Base-by-base conservation (phyloP, 257 asterid genomes). In the Pogostemon cablin region DNA sequence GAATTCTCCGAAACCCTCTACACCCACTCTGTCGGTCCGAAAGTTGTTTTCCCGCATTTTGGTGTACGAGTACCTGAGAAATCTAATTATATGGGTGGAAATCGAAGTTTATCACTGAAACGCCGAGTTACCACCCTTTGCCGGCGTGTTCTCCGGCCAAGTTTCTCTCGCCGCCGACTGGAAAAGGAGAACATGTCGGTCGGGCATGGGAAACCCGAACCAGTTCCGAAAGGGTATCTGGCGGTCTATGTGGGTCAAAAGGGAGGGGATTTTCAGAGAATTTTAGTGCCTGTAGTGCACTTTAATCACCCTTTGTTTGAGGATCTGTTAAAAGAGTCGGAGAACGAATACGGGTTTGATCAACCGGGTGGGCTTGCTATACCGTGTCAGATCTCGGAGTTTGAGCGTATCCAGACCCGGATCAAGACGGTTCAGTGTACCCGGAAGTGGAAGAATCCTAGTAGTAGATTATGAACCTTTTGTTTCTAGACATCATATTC, bases 401-500 rank as follows among this genome's bases (percentile, higher is more conserved):
- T 90, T 81, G 93, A 90, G 96, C 79, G 80, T 11, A 85, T 90
- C n/a, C 87, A 82, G 86, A 85, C 87, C 87, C 86, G 92, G 81
- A 88, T 90, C 78, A 42, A 82, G 65, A 72, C 84, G 71, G 87
- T 79, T 68, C 82, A 43, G 35, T 17, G 69, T 37, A 61, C 78
- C 83, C 82, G 83, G 78, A 66, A 77, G 63, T 77, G 81, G 81
- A 77, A 55, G 17, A 46, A 68, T 11, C 39, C 73, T 69, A 60
- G 3, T 42, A 59, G 71, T 25, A 61, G 59, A 47, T 56, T 32
- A 43, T 8, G 2, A 15, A 44, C 7, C 10, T 3, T 43, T 42
- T 46, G 5, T 48, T 34, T 8, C 7, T 20, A 62, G 9, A 63
- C 9, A 2, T 62, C 25, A 8, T 41, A 12, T 47, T 47, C 10